Conservation (phyloP, 257 asterid species). For the Capsicum rhomboideum region DNA sequence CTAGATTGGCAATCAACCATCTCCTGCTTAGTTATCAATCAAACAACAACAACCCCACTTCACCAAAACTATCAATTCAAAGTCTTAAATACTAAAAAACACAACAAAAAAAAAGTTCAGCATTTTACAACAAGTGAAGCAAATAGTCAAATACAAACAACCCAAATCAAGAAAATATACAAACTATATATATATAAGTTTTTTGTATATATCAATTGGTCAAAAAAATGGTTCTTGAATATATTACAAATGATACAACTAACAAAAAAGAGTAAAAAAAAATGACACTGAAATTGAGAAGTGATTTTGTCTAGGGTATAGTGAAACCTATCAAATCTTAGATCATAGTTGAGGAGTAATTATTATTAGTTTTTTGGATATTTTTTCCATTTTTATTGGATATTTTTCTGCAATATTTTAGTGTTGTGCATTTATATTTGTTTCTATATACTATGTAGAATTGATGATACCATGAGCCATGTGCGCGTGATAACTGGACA, state of each 20-base stretch:
- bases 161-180: not conserved
- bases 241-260: not conserved
- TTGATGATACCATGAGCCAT: not conserved
- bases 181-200: not conserved
- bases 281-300: slow-evolving; percentile 7
- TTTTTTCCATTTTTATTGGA: not conserved
- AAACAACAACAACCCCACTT: not conserved
- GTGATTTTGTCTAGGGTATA: not conserved
- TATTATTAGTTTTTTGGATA: not conserved
- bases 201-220: no score
- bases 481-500: slow-evolving; percentile 1
- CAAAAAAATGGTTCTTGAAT: not conserved
- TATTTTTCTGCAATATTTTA: not conserved
- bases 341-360: slow-evolving; percentile 3
- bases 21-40: not conserved
- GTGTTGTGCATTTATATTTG: not conserved
- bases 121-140: not conserved
- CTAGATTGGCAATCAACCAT: not conserved
- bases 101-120: not conserved
- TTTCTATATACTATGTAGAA: not conserved
- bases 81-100: not conserved
- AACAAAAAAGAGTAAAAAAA: no score
- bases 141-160: not conserved
- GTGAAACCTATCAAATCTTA: slow-evolving; percentile 9
- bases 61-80: not conserved